Percentiles rank a stretch among this genome's conserved stretches.
These are phyloP conservation scores for Hymenoscyphus albidus DNA, from an alignment of 2,329 filamentous ascomycete species.

Conservation along the genomic window DNA sequence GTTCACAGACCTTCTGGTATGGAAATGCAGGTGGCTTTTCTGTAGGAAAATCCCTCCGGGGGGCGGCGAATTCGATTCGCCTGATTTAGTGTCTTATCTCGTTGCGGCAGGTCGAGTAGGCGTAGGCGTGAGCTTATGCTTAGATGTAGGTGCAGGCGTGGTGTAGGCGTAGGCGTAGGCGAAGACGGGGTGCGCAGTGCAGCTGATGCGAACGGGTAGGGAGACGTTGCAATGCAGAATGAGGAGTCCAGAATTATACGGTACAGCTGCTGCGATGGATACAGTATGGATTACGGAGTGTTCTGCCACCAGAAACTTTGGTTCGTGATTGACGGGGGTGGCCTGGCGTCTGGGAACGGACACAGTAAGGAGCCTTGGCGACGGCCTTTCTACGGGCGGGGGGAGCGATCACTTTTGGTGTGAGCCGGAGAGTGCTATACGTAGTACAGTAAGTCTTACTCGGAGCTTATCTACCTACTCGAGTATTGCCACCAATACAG, in stretches of 20 bases:
- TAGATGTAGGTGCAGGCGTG: background rate
- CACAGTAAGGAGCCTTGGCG: constrained; percentile 2
- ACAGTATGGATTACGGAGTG: background rate
- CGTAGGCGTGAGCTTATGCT: background rate
- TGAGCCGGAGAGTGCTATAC: background rate
- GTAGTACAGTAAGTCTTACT: too few species aligned
- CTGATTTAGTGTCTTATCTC: background rate
- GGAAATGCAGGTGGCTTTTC: background rate
- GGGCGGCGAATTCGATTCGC: constrained; percentile 2
- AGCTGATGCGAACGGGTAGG: too few species aligned
- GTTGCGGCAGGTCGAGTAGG: background rate
- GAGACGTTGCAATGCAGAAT: too few species aligned
- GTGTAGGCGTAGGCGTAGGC: too few species aligned
- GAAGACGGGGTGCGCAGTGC: too few species aligned
- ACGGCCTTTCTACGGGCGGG: background rate
- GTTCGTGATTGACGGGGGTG: background rate
- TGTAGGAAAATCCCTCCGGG: background rate
- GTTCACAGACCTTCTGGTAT: constrained; percentile 30
- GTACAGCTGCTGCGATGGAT: background rate
- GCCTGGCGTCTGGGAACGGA: background rate
- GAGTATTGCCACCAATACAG: background rate
- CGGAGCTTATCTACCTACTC: too few species aligned
- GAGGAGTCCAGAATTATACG: background rate
- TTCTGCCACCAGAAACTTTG: background rate
- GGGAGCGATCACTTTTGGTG: background rate